These are phyloP conservation scores for Lactuca saligna DNA, from an alignment of 129 eudicot genomes.

Conservation along the genomic window DNA sequence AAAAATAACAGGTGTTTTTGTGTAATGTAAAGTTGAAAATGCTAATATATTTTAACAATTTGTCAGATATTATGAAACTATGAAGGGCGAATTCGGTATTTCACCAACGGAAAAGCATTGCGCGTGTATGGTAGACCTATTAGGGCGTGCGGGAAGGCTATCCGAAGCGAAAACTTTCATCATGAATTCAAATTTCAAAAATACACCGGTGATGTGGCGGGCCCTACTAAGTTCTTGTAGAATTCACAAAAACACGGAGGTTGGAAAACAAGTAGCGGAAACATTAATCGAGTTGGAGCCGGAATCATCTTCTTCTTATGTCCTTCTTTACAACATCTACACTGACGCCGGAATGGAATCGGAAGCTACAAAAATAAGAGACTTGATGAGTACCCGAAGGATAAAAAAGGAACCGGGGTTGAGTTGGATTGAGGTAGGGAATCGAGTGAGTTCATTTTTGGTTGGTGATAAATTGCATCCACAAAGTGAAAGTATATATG, in stretches of 20 bases:
- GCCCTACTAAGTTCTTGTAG: constrained; percentile 48
- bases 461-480: constrained; percentile 47
- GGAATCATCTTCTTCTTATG: constrained; percentile 50
- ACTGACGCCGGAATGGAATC: constrained; percentile 36
- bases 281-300: constrained; percentile 50
- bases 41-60: constrained; percentile 12
- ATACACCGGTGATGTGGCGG: constrained; percentile 46
- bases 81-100: constrained; percentile 38
- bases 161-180: constrained; percentile 46
- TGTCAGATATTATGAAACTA: constrained; percentile 39
- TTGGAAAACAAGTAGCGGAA: constrained; percentile 38
- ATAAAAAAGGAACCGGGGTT: constrained; percentile 54
- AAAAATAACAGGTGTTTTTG: background rate
- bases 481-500: constrained; percentile 30
- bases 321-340: constrained; percentile 54
- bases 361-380: constrained; percentile 29
- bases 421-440: constrained; percentile 51
- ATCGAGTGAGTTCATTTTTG: constrained; percentile 38
- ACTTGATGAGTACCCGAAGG: constrained; percentile 39
- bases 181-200: constrained; percentile 26
- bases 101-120: constrained; percentile 48
- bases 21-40: background rate
- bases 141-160: constrained; percentile 46
- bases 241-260: constrained; percentile 36
- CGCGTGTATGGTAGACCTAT: constrained; percentile 43